A percentile compares a stretch with the other conserved stretches of the same genome.
These are phyloP conservation scores for Botrytis elliptica DNA, from an alignment of 2,329 filamentous ascomycete genomes.

Conservation along the genomic window DNA sequence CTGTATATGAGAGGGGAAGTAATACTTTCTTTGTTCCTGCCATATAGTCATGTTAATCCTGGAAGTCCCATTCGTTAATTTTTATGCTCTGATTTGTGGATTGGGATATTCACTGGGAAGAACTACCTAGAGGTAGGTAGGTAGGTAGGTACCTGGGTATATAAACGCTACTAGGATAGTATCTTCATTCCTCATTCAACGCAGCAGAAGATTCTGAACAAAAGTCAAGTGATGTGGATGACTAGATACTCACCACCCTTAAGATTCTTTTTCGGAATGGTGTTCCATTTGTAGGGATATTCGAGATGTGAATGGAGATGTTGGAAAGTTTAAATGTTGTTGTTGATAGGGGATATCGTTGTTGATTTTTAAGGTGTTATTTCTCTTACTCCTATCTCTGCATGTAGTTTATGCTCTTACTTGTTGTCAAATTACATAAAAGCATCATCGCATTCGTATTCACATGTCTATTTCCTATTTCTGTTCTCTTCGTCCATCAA, in stretches of 20 bases:
- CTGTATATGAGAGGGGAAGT: not conserved
- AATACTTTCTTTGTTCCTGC: not conserved
- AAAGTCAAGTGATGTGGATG: too few relatives aligned
- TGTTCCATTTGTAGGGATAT: not conserved
- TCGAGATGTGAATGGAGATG: not conserved
- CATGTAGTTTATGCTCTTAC: rapidly evolving
- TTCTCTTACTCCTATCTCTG: not conserved
- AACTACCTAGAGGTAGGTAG: too few relatives aligned
- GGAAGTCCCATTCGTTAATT: too few relatives aligned
- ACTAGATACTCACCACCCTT: too few relatives aligned
- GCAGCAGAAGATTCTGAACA: too few relatives aligned
- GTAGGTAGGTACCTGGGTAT: not conserved
- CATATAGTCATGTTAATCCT: too few relatives aligned
- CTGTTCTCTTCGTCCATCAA: not conserved
- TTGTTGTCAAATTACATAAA: not conserved
- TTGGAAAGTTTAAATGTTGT: rapidly evolving
- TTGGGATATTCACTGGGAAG: not conserved
- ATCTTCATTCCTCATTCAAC: not conserved
- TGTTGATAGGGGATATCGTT: not conserved
- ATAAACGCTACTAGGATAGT: rapidly evolving
- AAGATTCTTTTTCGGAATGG: too few relatives aligned
- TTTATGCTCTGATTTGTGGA: not conserved
- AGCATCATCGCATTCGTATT: too few relatives aligned
- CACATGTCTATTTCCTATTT: not conserved
- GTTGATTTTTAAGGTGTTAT: not conserved